Evolutionary conservation across 179 eudicot species (phyloP).

Genomic region (Sideroxylon spinosum): DNA sequence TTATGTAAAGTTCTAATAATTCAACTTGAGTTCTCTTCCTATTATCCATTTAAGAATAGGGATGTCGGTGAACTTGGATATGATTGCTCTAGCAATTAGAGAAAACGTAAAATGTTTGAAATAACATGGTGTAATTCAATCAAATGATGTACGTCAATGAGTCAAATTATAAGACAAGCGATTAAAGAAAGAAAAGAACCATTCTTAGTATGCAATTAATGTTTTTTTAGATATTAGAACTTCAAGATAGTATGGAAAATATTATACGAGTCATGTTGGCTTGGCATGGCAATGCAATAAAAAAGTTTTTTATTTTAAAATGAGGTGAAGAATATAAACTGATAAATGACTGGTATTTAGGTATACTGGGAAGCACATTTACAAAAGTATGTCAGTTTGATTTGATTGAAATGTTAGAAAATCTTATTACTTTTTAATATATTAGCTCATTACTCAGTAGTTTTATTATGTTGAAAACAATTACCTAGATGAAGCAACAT

Average conservation of each 20-base stretch:
- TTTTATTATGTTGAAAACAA: conserved; percentile 42
- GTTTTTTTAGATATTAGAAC: conserved; percentile 46
- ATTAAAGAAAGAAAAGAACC: not conserved
- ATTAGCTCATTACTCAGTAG: conserved; percentile 5
- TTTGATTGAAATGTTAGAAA: not conserved
- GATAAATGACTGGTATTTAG: conserved; percentile 58
- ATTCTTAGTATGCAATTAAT: not conserved
- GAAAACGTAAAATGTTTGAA: conserved; percentile 53
- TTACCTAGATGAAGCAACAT: conserved; percentile 88
- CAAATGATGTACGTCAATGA: not conserved
- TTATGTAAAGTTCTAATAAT: not conserved
- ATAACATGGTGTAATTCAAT: too few species aligned
- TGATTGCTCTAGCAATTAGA: conserved; percentile 33
- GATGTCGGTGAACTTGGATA: conserved; percentile 30
- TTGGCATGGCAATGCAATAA: conserved; percentile 23
- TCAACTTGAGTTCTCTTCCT: not conserved
- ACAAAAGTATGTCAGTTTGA: conserved; percentile 56
- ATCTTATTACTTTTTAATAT: not conserved
- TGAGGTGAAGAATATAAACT: conserved; percentile 23
- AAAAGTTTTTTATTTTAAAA: conserved; percentile 24
- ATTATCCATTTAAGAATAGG: conserved; percentile 44
- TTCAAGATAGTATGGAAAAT: conserved; percentile 61
- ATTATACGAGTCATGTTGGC: conserved; percentile 56
- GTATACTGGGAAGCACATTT: conserved; percentile 82
- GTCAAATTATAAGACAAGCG: not conserved